Conservation (phyloP, 352 stramenopile species). For the Globisporangium yorkense region DNA sequence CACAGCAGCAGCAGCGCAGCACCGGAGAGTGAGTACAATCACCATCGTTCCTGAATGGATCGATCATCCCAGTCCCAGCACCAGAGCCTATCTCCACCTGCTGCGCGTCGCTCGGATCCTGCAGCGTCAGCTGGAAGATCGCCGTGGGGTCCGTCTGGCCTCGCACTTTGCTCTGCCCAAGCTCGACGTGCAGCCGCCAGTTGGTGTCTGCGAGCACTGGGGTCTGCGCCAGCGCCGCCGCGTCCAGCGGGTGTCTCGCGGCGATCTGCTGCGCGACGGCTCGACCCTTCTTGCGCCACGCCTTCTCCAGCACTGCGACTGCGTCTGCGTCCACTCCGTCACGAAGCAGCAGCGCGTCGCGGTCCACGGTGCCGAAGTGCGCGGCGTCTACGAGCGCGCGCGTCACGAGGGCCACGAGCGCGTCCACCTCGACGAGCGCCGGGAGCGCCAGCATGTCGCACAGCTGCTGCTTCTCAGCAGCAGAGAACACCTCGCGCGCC, state of each 20-base stretch:
- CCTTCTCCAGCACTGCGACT: slow-evolving; percentile 30
- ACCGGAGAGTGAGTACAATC: not conserved
- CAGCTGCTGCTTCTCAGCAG: slow-evolving; percentile 39
- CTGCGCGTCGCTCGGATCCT: slow-evolving; percentile 5
- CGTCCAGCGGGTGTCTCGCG: slow-evolving; percentile 8
- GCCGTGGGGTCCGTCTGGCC: slow-evolving; percentile 33
- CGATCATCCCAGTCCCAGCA: not conserved
- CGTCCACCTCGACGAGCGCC: slow-evolving; percentile 27
- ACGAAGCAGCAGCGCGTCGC: slow-evolving; percentile 16
- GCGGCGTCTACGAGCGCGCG: slow-evolving; percentile 37
- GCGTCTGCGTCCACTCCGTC: slow-evolving; percentile 22
- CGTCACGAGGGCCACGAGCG: slow-evolving; percentile 20
- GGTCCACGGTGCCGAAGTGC: slow-evolving; percentile 31
- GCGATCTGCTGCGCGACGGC: slow-evolving; percentile 7
- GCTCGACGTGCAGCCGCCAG: slow-evolving; percentile 52
- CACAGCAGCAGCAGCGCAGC: not conserved
- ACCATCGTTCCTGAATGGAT: not conserved
- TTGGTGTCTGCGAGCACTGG: slow-evolving; percentile 25
- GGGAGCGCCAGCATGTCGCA: slow-evolving; percentile 37
- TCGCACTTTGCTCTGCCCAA: slow-evolving; percentile 34
- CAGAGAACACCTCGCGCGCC: slow-evolving; percentile 31
- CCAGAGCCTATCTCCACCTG: not conserved
- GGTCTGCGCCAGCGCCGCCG: not conserved
- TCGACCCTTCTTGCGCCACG: slow-evolving; percentile 56
- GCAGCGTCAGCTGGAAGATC: slow-evolving; percentile 51